Percentiles rank a stretch among this genome's conserved stretches.
These are phyloP conservation scores for Tillandsia fasciculata DNA, from an alignment of 176 grass and related monocot species.

Conservation along the genomic window DNA sequence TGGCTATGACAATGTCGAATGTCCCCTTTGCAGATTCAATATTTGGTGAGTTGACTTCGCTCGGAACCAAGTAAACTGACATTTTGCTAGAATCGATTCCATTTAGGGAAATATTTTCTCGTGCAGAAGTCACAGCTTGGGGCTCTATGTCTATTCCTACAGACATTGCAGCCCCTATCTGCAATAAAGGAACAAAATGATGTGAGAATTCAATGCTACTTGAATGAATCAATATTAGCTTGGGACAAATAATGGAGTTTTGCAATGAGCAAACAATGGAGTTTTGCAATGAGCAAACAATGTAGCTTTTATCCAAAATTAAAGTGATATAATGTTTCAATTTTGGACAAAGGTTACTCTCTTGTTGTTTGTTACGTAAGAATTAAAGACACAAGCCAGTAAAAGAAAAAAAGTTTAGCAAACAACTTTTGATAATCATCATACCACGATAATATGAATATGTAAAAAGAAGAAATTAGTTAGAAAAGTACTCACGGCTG, in stretches of 20 bases:
- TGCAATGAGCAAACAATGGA: no score
- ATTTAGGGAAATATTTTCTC: constrained; percentile 62
- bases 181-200: constrained; percentile 16
- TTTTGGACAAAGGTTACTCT: background rate
- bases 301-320: background rate
- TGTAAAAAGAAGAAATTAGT: background rate
- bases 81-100: constrained; percentile 52
- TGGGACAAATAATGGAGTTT: background rate
- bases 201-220: constrained; percentile 1
- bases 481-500: background rate
- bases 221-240: background rate
- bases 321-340: background rate
- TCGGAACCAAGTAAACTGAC: constrained; percentile 48
- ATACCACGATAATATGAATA: background rate
- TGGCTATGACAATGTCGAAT: constrained; percentile 71
- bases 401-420: background rate
- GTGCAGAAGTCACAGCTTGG: constrained; percentile 50
- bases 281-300: no score
- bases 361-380: background rate
- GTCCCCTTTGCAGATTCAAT: constrained; percentile 38
- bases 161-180: constrained; percentile 66
- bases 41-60: constrained; percentile 2
- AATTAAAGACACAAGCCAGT: no score
- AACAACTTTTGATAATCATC: background rate
- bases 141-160: constrained; percentile 80